Base-by-base conservation (phyloP, 148 eudicot genomes). In the Pharnaceum exiguum region DNA sequence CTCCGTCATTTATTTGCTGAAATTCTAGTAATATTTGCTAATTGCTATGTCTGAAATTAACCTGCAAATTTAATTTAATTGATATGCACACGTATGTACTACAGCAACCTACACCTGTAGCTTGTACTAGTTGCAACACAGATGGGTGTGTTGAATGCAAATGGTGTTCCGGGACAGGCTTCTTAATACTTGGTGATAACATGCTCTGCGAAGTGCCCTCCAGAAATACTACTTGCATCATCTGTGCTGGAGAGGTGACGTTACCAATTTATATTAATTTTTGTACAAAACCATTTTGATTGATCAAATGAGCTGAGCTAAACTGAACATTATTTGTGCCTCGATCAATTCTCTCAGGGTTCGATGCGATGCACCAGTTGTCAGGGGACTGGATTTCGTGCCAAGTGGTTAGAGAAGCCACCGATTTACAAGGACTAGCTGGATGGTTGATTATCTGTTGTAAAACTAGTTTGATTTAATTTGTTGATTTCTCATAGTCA, bases 141-240 rank as follows among this genome's bases (percentile, higher is more conserved):
- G 79, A 87, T 19, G 96, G 97, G 48, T 73, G 51, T 54, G 81
- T 84, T 11, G 97, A 91, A 35, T 91, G 95, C 72, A 75, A 91
- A 73, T 91, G 97, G 96, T 91, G 97, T 66, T 62, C 75, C 38
- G 97, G 97, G 40, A 91, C 97, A 5, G 96, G 96, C 48, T 91
- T 84, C 75, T 91, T 91, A 64, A 82, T 91, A 36, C 72, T 91
- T n/a, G 97, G 96, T 23, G 90, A 91, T 60, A 91, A 87, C 80
- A 87, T 87, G 96, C 89, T 91, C 27, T 91, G 98, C 65, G 84
- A 91, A 81, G 89, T 91, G 50, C 96, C 94, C 2, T 91, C 98
- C 19, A 79, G 87, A 48, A 83, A 81, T 73, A 85, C 88, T 12
- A 82, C 55, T 31, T 91, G 98, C 63, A 79, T 91, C 7, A 91